These are phyloP conservation scores for Colletotrichum sp. DNA, from an alignment of 2,329 filamentous ascomycete species.

Conservation along the genomic window DNA sequence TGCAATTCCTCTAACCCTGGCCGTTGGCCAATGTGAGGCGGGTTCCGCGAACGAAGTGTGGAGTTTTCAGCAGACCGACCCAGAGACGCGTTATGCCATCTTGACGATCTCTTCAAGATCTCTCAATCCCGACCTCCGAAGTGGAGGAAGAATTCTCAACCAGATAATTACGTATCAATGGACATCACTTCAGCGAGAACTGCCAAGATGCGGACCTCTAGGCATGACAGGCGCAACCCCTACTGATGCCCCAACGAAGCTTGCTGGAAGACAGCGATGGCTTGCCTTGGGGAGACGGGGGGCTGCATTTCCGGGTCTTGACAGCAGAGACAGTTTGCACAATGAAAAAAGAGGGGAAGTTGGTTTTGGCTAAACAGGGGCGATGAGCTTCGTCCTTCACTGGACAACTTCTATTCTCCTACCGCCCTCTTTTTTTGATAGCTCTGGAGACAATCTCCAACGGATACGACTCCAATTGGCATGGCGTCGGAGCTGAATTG, in stretches of 20 bases:
- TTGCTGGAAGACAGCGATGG: not conserved
- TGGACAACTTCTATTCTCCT: not conserved
- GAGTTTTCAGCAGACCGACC: not conserved
- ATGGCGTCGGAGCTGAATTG: not conserved
- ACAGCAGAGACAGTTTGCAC: not conserved
- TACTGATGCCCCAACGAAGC: not conserved
- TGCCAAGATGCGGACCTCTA: not conserved
- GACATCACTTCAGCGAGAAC: not conserved
- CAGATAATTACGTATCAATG: not conserved
- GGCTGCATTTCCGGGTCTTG: not conserved
- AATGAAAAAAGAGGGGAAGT: not conserved
- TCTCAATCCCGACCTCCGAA: not conserved
- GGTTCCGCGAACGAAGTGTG: not conserved
- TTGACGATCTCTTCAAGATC: not conserved
- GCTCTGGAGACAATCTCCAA: not conserved
- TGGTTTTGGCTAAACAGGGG: not conserved
- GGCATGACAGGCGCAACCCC: not conserved
- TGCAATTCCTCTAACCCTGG: not conserved
- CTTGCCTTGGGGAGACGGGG: conserved; percentile 3
- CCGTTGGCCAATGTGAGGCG: not conserved
- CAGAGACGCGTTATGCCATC: not conserved
- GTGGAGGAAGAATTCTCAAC: not conserved
- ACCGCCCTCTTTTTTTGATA: not conserved
- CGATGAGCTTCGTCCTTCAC: not conserved
- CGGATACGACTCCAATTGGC: not conserved